phyloP scores from a whole-genome alignment of 371 early-diverging fungal species.

The Umbelopsis sp. region DNA sequence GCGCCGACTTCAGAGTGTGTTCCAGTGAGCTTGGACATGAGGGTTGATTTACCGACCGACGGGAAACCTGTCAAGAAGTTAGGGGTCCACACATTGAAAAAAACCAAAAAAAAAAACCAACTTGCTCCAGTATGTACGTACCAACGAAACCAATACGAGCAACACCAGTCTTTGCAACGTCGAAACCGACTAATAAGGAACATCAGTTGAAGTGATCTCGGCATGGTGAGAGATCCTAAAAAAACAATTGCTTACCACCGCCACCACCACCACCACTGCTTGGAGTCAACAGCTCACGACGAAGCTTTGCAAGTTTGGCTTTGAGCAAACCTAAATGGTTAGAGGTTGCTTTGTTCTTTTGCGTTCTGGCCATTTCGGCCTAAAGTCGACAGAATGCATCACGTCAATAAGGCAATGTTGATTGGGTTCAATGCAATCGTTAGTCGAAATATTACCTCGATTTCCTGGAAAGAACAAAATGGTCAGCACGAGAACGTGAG shows the following conservation, averaged over 20 bases:
- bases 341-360: constrained; percentile 93
- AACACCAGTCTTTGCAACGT: constrained; percentile 97
- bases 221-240: background rate
- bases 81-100: no score
- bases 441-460: constrained; percentile 61
- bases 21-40: constrained; percentile 98
- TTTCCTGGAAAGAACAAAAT: constrained; percentile 46
- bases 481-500: background rate
- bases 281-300: constrained; percentile 93
- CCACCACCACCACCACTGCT: constrained; percentile 82
- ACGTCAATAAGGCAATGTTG: background rate
- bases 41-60: constrained; percentile 96
- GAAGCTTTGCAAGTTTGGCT: constrained; percentile 97
- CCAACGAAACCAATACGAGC: constrained; percentile 94
- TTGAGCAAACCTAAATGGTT: constrained; percentile 98
- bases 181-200: constrained; percentile 79
- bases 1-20: constrained; percentile 96
- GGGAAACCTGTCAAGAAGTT: constrained; percentile 84
- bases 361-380: constrained; percentile 74
- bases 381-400: constrained; percentile 23
- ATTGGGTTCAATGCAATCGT: background rate
- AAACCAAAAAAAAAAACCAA: no score
- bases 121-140: constrained; percentile 17
- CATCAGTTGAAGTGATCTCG: background rate
- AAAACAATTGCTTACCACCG: constrained; percentile 49